These are phyloP conservation scores for Mycosphaerella arachidis DNA, from an alignment of 2,329 filamentous ascomycete genomes.

Conservation along the genomic window DNA sequence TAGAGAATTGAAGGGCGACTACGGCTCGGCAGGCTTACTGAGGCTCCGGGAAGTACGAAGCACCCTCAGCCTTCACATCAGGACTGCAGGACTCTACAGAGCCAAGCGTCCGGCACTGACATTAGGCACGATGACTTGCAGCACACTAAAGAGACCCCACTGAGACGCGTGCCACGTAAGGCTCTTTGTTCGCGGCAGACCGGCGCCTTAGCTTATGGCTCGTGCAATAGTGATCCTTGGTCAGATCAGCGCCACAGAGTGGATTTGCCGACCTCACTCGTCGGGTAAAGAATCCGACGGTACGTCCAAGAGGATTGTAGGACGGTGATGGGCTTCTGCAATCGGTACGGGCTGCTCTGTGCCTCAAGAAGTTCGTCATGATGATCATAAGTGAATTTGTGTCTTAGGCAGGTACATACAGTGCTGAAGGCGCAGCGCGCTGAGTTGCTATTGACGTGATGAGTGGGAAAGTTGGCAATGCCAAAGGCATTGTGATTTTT, in stretches of 20 bases:
- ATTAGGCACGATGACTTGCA: not conserved
- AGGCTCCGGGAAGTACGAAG: no score
- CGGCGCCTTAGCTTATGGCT: not conserved
- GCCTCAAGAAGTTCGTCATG: not conserved
- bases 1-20: no score
- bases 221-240: not conserved
- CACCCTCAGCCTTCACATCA: no score
- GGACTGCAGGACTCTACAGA: no score
- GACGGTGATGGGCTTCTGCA: not conserved
- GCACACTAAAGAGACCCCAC: not conserved
- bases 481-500: no score
- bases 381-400: not conserved
- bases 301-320: not conserved
- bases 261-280: not conserved
- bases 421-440: no score
- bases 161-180: not conserved
- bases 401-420: no score
- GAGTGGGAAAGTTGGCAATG: no score
- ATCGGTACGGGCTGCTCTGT: not conserved
- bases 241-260: not conserved
- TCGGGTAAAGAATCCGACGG: not conserved
- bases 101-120: not conserved
- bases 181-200: not conserved
- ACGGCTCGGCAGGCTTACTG: no score
- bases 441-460: no score